Percentiles rank a stretch among this genome's conserved stretches.
Conservation (phyloP, 345 rosid species). For the Eucalyptus grandis region DNA sequence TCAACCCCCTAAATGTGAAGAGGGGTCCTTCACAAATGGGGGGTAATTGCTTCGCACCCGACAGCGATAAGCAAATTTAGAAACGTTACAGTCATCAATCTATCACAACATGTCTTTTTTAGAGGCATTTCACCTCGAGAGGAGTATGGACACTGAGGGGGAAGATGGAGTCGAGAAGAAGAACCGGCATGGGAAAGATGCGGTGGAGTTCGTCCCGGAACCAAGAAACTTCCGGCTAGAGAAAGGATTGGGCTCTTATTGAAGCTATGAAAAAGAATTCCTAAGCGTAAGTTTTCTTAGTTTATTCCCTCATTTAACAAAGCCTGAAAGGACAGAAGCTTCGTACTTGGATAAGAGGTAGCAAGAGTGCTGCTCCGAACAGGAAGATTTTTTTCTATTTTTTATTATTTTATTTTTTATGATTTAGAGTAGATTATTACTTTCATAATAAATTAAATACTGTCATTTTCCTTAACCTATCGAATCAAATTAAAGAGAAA, state of each 20-base stretch:
- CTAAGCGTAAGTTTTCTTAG: background rate
- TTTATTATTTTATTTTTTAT: no score
- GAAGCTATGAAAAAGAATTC: background rate
- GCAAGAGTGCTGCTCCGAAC: background rate
- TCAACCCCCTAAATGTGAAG: background rate
- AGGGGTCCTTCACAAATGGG: background rate
- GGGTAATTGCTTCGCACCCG: background rate
- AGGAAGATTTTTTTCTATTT: background rate
- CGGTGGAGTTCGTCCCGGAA: background rate
- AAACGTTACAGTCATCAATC: background rate
- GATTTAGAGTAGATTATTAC: no score
- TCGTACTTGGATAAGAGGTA: background rate
- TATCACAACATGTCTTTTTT: background rate
- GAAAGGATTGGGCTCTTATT: background rate
- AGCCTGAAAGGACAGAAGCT: background rate
- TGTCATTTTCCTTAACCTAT: background rate
- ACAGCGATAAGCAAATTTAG: background rate
- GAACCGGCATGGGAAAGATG: background rate
- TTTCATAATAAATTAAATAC: no score
- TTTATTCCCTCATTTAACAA: background rate
- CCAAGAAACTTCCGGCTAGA: background rate
- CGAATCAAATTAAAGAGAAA: background rate
- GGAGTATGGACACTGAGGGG: background rate
- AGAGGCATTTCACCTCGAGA: background rate
- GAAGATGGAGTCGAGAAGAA: background rate